Base-by-base conservation (phyloP, 768 basidiomycete genomes). In the Boletus edulis region DNA sequence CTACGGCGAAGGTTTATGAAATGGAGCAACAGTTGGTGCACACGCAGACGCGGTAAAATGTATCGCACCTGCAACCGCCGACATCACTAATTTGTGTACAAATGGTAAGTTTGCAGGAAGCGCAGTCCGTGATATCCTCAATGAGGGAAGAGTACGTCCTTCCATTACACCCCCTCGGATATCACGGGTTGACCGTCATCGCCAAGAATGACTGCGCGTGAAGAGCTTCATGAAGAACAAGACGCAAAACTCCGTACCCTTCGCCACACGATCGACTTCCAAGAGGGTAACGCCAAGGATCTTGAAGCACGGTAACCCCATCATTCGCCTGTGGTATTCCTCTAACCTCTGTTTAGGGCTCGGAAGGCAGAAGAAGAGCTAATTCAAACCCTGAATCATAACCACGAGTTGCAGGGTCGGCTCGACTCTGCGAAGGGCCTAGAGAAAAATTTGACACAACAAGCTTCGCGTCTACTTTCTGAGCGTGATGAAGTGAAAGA, bases 111-210 rank as follows among this genome's bases (percentile, higher is more conserved):
- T 49, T 69, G 32, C 59, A 69, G 50, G 69, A 69, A 54, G 57
- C 57, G 20, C 65, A 65, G 42, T 65, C 65, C 22, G 39, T 54
- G 46, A 59, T 69, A 48, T 14, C 55, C 18, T 67, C 69, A 39
- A 61, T 69, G 71, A 69, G 24, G 57, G 69, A 69, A 56, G 65
- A 71, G 69, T 71, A 43, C 2, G 57, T 37, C 43, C 53, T 67
- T 69, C 67, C 61, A 62, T 63, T 62, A 56, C 49, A 51, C 18
- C 48, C 44, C 39, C 41, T 38, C n/a, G 42, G 46, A 54, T 51
- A 52, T 58, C 51, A 55, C 27, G 17, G 47, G 34, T 37, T 69
- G 24, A 61, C 51, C 24, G 22, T 39, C 47, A 43, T 49, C 32
- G n/a, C 45, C 32, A 49, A 71, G 69, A 52, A 63, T 69, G 49